Evolutionary conservation across 2,329 filamentous ascomycete genomes (phyloP).

Genomic region (Fusarium nodosum): DNA sequence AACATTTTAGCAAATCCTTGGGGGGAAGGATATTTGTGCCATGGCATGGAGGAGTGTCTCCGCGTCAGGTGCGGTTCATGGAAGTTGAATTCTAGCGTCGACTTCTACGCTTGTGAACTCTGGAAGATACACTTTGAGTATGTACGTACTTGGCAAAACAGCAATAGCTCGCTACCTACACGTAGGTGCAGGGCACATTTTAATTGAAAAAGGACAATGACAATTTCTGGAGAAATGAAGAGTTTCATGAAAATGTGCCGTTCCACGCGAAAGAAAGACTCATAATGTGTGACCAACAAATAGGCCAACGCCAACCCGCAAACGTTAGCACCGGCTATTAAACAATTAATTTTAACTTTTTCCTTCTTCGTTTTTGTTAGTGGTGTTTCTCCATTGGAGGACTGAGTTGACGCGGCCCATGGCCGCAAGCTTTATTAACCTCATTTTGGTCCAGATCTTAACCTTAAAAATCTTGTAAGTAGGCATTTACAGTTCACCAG

Average conservation of each 20-base stretch:
- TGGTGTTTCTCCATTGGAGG: slow-evolving; percentile 1
- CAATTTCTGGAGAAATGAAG: slow-evolving; percentile 37
- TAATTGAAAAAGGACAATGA: slow-evolving; percentile 40
- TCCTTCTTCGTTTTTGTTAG: background rate
- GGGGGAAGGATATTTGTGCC: slow-evolving; percentile 9
- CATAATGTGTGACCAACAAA: slow-evolving; percentile 15
- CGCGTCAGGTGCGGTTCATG: slow-evolving; percentile 8
- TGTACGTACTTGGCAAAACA: slow-evolving; percentile 44
- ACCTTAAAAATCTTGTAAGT: slow-evolving; percentile 26
- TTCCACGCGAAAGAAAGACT: slow-evolving; percentile 7
- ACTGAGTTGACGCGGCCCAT: slow-evolving; percentile 1
- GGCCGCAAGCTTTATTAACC: slow-evolving; percentile 24
- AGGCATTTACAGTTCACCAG: slow-evolving; percentile 17
- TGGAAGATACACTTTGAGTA: slow-evolving; percentile 39
- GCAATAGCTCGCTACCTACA: slow-evolving; percentile 38
- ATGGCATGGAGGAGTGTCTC: slow-evolving; percentile 11
- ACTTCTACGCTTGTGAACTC: slow-evolving; percentile 13
- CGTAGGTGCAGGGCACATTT: slow-evolving; percentile 38
- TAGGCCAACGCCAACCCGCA: background rate
- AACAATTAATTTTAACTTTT: slow-evolving; percentile 2
- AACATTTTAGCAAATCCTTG: slow-evolving; percentile 6
- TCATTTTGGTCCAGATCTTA: slow-evolving; percentile 31
- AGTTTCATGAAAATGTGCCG: slow-evolving; percentile 9
- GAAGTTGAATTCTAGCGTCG: slow-evolving; percentile 11
- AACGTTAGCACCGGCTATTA: slow-evolving; percentile 15